Evolutionary conservation across 495 filamentous ascomycete species (phyloP).

Genomic region (Aspergillus conjunctus): DNA sequence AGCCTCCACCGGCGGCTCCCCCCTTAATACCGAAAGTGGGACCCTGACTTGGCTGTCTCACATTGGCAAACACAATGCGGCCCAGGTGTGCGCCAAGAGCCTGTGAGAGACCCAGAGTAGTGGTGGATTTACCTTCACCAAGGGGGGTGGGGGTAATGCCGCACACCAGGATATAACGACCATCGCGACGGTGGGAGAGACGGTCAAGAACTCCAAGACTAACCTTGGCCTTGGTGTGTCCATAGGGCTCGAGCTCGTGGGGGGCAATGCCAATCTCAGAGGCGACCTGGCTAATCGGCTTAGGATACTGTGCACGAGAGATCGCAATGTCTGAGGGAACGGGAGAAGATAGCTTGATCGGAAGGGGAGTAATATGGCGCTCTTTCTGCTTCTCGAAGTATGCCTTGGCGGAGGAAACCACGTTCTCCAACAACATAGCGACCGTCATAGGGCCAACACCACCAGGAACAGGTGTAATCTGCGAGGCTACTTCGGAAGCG

Average conservation of each 20-base stretch:
- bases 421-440: constrained; percentile 93
- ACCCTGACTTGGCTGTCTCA: constrained; percentile 94
- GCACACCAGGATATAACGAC: constrained; percentile 86
- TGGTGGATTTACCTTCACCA: constrained; percentile 97
- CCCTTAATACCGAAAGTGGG: constrained; percentile 99
- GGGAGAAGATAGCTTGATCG: constrained; percentile 70
- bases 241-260: constrained; percentile 91
- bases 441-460: constrained; percentile 99
- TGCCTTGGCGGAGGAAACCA: constrained; percentile 76
- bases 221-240: constrained; percentile 92
- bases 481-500: constrained; percentile 83
- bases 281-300: constrained; percentile 80
- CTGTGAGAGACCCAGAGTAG: constrained; percentile 93
- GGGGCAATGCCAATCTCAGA: constrained; percentile 82
- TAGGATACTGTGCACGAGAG: constrained; percentile 85
- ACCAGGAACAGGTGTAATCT: constrained; percentile 94
- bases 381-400: constrained; percentile 82
- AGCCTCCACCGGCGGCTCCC: constrained; percentile 93
- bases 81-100: constrained; percentile 89
- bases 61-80: constrained; percentile 90
- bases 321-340: constrained; percentile 94
- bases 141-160: constrained; percentile 98
- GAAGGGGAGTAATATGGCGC: constrained; percentile 74
- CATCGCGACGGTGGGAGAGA: constrained; percentile 82
- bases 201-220: constrained; percentile 79